Evolutionary conservation across 768 basidiomycete species (phyloP), one percentile per base, ranked within the genome.

Genomic region (Pholiota molesta): DNA sequence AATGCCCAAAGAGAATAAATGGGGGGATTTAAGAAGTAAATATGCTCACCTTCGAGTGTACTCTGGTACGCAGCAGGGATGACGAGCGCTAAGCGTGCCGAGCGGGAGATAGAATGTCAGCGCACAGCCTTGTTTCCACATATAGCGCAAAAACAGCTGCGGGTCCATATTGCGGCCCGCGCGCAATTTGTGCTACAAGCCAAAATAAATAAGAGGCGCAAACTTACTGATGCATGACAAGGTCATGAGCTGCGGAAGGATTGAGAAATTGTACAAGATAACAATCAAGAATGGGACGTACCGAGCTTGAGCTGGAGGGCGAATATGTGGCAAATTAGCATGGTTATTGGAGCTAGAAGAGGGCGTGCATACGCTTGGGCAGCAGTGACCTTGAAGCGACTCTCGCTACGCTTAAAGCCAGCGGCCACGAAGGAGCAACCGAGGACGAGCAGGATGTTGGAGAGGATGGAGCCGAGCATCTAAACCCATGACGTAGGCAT

Each of bases 401-500:
- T 89, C 72, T 96, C 89, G 14, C 74, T 65, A 60, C 78, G 85
- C 64, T 83, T 81, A 64, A 86, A 74, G 2, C 94, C 94, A 64
- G 89, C 91, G 87, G 92, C 93, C 57, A 96, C 78, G 81, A 96
- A 96, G 14, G 92, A 94, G 74, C 91, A 94, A 7, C 95, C 95
- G 14, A 98, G 80, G 17, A 98, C 95, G 39, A 97, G 81, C 9
- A 97, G 83, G 40, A 96, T 79, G 74, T 97, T 97, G 13, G 94
- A 95, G 40, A 97, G 76, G 62, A 97, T 92, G 29, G 93, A 95
- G 19, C 95, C 95, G 49, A 97, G 83, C 84, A 97, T 88, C 91
- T 92, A 65, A 57, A 33, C 11, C 26, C 42, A 58, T 17, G 39
- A 55, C 53, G 53, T 21, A 55, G 39, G 53, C 9, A 40, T 37